These are phyloP conservation scores for Aspergillus sojae DNA, from an alignment of 2,329 filamentous ascomycete genomes.

Conservation along the genomic window DNA sequence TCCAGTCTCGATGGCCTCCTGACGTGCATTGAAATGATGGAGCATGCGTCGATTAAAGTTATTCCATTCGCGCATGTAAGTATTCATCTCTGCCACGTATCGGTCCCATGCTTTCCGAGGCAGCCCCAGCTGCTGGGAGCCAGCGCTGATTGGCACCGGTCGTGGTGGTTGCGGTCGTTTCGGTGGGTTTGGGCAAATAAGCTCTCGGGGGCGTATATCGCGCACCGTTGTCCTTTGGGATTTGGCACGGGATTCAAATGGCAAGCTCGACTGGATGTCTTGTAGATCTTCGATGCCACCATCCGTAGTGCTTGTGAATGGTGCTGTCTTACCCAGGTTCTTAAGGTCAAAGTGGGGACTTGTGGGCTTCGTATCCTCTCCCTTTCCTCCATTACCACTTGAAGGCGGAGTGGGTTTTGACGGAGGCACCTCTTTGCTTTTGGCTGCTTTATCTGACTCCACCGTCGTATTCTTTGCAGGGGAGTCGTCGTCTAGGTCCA, in stretches of 20 bases:
- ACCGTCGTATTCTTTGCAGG: conserved; percentile 18
- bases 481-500: conserved; percentile 50
- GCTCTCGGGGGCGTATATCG: conserved; percentile 38
- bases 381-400: conserved; percentile 11
- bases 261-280: conserved; percentile 57
- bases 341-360: conserved; percentile 49
- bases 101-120: conserved; percentile 52
- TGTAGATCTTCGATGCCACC: conserved; percentile 56
- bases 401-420: conserved; percentile 13
- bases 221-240: conserved; percentile 45
- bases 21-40: conserved; percentile 57
- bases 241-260: conserved; percentile 59
- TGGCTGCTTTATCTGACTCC: conserved; percentile 12
- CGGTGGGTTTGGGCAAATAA: conserved; percentile 56
- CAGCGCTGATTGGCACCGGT: conserved; percentile 21
- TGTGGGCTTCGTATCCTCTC: conserved; percentile 12
- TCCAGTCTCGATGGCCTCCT: conserved; percentile 50
- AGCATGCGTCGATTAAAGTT: conserved; percentile 58
- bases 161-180: conserved; percentile 48
- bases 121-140: conserved; percentile 41
- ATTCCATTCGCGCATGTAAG: conserved; percentile 61
- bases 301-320: conserved; percentile 50
- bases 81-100: conserved; percentile 57
- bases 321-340: conserved; percentile 53
- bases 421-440: conserved; percentile 16